Percentiles rank a stretch among this genome's conserved stretches.
Conservation (phyloP, 768 basidiomycete species). For the Boletus fagicola region DNA sequence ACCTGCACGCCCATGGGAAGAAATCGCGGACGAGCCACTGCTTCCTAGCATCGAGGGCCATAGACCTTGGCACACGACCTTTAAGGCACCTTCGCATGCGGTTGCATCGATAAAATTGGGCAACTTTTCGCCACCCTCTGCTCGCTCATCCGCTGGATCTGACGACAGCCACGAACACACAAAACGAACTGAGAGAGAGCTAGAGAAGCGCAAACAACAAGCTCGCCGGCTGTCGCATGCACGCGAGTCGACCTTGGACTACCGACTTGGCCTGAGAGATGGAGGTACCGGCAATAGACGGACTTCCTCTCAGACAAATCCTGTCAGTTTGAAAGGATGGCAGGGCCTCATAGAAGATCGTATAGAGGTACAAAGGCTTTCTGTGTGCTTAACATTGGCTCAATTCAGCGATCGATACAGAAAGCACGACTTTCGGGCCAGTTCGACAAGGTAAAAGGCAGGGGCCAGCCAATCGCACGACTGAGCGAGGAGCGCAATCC, state of each 20-base stretch:
- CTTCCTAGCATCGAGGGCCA: conserved; percentile 56
- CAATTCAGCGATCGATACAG: conserved; percentile 33
- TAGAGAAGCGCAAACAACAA: conserved; percentile 48
- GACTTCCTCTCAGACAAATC: conserved; percentile 42
- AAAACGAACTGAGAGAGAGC: conserved; percentile 46
- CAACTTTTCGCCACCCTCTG: conserved; percentile 35
- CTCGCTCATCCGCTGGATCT: conserved; percentile 13
- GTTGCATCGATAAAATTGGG: conserved; percentile 54
- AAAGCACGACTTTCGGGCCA: conserved; percentile 64
- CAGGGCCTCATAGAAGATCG: conserved; percentile 70
- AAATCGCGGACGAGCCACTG: conserved; percentile 44
- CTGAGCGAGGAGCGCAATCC: conserved; percentile 53
- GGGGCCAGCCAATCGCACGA: conserved; percentile 49
- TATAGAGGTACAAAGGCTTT: conserved; percentile 59
- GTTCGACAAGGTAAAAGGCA: conserved; percentile 71
- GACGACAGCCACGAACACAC: conserved; percentile 38
- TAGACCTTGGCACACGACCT: conserved; percentile 69
- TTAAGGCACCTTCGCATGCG: conserved; percentile 57
- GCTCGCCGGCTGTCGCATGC: conserved; percentile 61
- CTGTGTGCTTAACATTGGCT: not conserved
- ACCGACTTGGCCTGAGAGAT: conserved; percentile 57
- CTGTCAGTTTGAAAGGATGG: conserved; percentile 73
- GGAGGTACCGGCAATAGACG: conserved; percentile 1
- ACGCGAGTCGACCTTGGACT: conserved; percentile 73
- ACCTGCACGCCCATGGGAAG: conserved; percentile 4